Evolutionary conservation across 2,329 filamentous ascomycete species (phyloP), one percentile per base, ranked within the genome.

Genomic region (Colletotrichum camelliae): DNA sequence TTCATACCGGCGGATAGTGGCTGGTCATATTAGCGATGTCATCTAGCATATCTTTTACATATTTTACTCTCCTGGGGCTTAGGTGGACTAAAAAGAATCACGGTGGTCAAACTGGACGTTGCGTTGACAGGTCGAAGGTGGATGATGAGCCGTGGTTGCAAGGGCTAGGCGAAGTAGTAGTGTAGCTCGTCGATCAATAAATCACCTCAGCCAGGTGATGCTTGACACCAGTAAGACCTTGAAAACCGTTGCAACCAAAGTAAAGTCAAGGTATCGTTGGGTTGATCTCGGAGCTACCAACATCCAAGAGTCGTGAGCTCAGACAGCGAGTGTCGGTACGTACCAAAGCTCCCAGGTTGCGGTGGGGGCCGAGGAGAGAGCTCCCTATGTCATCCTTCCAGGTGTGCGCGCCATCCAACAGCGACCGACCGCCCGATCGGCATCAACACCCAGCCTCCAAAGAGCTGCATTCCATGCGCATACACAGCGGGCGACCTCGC

Each of bases 321-420:
- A 29, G 55, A 58, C 55, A 58, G 16, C 24, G 21, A 27, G 21
- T 21, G 18, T 61, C 9, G 70, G 74, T 76, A 76, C 74, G 74
- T 76, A 76, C 70, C 16, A 7, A 15, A 71, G 60, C 68, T 71
- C 21, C 43, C 67, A 58, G 55, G 35, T 75, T 33, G 21, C 43
- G 24, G 29, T 65, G 35, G 74, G 70, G 70, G 64, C 58, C 39
- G 21, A 55, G 57, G 48, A 52, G 43, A 52, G 43, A 71, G 73
- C 61, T 71, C 58, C 60, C 37, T 72, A 77, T 75, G 75, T 75
- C 75, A 77, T 77, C 75, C 72, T 65, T 18, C 68, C 58, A 70
- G 43, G 43, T 52, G 43, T 21, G 43, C n/a, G n/a, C 64, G n/a
- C 64, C 24, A 61, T 48, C 62, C 55, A 75, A 74, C 74, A 60